Base-by-base conservation (phyloP, 2,329 filamentous ascomycete genomes). In the Fusarium setosum region DNA sequence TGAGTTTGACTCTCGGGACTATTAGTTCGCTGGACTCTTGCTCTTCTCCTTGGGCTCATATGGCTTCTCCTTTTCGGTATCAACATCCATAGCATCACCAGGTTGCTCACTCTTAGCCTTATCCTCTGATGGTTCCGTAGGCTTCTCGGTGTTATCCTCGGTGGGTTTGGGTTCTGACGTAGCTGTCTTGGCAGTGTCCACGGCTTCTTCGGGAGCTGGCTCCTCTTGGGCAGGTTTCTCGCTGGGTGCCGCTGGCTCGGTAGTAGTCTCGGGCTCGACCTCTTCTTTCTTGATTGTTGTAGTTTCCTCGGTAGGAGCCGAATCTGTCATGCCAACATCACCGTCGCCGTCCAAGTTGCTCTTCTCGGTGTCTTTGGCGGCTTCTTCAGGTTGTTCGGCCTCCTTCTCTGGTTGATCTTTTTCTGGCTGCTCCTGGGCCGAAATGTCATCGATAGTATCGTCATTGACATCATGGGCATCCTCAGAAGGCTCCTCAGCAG, bases 251-350 rank as follows among this genome's bases (percentile, higher is more conserved):
- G 40, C 35, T 17, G 63, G 44, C 35, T 69, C 66, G 9, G 49
- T 21, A n/a, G 59, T 47, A 21, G 59, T 41, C 56, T 73, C 71
- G 3, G 64, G 53, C 31, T 72, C 65, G 15, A 69, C 49, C 8
- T 72, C 67, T 21, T 70, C 70, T 41, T 65, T 71, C 40, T 73
- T 72, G 12, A 72, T 70, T 5, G 68, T 62, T 4, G 64, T 65
- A 26, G 63, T 66, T 9, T 69, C 71, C 24, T 73, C 73, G 7
- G 59, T 59, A 20, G 69, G 56, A 2, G 75, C 62, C 1, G 75
- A 73, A 3, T 79, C 82, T 3, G 75, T 76, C 83, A 86, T 86
- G 10, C 83, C 82, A 7, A 86, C 77, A 67, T 86, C 83, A 12
- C 83, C 83, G 56, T 86, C 83, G 3, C 73, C 74, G 26, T 86